Percentiles rank a stretch among this genome's conserved stretches.
phyloP scores from a whole-genome alignment of 176 grass and related monocot genomes.

The Cocos nucifera region DNA sequence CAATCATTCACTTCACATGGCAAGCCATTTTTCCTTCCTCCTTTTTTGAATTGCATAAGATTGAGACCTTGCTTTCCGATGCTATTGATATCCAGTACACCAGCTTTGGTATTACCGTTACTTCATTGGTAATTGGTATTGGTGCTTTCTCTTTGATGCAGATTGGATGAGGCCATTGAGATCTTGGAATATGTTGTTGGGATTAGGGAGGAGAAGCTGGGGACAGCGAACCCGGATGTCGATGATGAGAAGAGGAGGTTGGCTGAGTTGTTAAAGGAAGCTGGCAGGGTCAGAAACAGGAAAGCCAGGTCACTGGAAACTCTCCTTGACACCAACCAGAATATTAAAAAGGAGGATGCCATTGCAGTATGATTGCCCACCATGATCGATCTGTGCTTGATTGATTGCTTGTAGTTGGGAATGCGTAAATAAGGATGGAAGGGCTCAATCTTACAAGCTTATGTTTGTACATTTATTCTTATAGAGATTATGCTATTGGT shows the following conservation, averaged over 20 bases:
- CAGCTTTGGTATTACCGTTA: not conserved
- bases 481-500: conserved; percentile 4
- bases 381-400: no score
- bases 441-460: conserved; percentile 6
- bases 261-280: conserved; percentile 72
- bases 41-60: no score
- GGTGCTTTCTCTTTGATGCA: conserved; percentile 23
- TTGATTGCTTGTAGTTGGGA: no score
- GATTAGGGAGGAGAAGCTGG: conserved; percentile 88
- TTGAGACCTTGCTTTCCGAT: no score
- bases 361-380: conserved; percentile 26
- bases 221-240: conserved; percentile 90
- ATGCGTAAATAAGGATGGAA: not conserved
- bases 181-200: conserved; percentile 83
- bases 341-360: conserved; percentile 32
- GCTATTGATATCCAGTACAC: no score
- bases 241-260: conserved; percentile 88
- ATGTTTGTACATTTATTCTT: not conserved
- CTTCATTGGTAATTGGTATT: not conserved
- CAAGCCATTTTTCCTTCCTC: no score
- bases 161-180: conserved; percentile 83
- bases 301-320: conserved; percentile 69
- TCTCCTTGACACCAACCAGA: conserved; percentile 68
- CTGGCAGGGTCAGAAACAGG: conserved; percentile 77
- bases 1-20: no score